These are phyloP conservation scores for Lunasporangiospora selenospora DNA, from an alignment of 192 early-diverging fungal genomes.

Conservation along the genomic window DNA sequence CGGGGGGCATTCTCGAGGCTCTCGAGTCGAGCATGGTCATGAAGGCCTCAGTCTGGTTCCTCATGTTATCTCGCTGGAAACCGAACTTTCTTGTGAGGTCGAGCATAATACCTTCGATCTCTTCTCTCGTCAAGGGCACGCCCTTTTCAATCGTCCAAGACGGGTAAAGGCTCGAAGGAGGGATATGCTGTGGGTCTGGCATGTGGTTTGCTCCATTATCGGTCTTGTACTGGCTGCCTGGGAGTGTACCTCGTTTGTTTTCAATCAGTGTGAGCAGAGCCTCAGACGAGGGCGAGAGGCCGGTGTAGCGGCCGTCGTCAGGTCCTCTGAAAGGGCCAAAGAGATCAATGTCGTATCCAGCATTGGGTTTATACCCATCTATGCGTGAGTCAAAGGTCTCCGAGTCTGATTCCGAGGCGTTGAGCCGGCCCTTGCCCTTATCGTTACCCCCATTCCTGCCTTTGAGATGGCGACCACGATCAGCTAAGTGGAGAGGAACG, in stretches of 20 bases:
- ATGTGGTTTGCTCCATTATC: not conserved
- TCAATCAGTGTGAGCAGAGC: conserved; percentile 65
- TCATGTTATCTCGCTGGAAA: conserved; percentile 74
- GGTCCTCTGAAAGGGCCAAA: conserved; percentile 40
- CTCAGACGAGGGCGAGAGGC: conserved; percentile 65
- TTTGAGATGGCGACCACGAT: too few relatives aligned
- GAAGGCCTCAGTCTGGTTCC: conserved; percentile 72
- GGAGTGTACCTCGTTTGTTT: conserved; percentile 38
- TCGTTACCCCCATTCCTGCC: too few relatives aligned
- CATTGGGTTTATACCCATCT: not conserved
- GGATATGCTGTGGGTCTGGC: not conserved
- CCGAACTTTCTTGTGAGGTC: conserved; percentile 69
- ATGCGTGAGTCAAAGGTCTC: conserved; percentile 23
- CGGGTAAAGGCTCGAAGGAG: conserved; percentile 21
- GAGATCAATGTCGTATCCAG: conserved; percentile 14
- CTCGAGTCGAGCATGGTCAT: conserved; percentile 79
- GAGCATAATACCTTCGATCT: conserved; percentile 68
- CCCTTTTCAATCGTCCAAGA: conserved; percentile 59
- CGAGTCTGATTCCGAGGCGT: conserved; percentile 26
- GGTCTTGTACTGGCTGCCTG: not conserved
- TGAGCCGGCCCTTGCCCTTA: conserved; percentile 7
- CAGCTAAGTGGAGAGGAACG: too few relatives aligned
- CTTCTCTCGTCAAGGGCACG: conserved; percentile 64
- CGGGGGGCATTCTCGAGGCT: conserved; percentile 70
- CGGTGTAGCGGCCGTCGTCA: conserved; percentile 65